Evolutionary conservation across 139 green algal species (phyloP).

Genomic region (Picocystis salinarum): DNA sequence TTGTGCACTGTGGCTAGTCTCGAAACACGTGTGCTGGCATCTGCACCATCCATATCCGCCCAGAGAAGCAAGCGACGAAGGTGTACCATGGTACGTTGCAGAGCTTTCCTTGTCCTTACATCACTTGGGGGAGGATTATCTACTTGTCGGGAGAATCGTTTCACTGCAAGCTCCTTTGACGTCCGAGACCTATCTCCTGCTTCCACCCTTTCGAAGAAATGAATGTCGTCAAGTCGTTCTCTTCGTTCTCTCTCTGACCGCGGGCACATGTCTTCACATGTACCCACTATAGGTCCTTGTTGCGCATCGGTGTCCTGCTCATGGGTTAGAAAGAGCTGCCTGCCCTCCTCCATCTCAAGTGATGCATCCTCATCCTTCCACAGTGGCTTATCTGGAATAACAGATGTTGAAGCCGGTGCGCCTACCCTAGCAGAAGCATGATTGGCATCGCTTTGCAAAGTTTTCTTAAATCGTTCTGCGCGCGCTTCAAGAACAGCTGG

Average conservation of each 20-base stretch:
- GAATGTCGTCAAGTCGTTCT: slow-evolving; percentile 26
- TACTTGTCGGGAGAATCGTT: slow-evolving; percentile 41
- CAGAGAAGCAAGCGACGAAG: slow-evolving; percentile 37
- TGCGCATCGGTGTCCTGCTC: no score
- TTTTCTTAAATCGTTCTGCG: no score
- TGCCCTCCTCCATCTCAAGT: no score
- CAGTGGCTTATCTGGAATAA: no score
- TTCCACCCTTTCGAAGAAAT: slow-evolving; percentile 40
- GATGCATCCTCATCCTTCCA: no score
- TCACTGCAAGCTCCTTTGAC: slow-evolving; percentile 32
- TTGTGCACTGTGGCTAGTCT: slow-evolving; percentile 32
- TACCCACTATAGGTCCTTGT: slow-evolving; percentile 14
- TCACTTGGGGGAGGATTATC: slow-evolving; percentile 7
- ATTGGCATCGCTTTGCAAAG: no score
- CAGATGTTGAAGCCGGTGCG: no score
- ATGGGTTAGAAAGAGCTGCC: no score
- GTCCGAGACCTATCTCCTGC: slow-evolving; percentile 18
- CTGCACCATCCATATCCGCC: neutral
- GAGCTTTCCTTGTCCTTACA: slow-evolving; percentile 44
- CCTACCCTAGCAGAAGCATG: no score
- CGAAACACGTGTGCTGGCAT: slow-evolving; percentile 5
- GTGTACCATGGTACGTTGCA: slow-evolving; percentile 46
- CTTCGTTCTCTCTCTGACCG: slow-evolving; percentile 26
- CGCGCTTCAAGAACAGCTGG: no score
- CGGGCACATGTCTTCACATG: slow-evolving; percentile 51